These are phyloP conservation scores for Saccharomycopsis olivae DNA, from an alignment of 805 yeast species.

Conservation along the genomic window DNA sequence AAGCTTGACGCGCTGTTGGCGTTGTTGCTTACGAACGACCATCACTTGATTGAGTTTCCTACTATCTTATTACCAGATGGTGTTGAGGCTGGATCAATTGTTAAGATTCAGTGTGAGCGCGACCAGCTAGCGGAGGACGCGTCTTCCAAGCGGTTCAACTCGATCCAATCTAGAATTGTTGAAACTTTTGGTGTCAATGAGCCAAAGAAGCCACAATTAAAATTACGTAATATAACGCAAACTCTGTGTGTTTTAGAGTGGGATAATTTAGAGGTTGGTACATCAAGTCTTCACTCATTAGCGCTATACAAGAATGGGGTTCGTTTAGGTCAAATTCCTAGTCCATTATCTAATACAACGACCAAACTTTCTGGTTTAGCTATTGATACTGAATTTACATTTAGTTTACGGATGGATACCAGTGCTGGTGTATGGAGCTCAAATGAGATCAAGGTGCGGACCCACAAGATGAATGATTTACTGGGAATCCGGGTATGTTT, in stretches of 20 bases:
- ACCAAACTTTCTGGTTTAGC: conserved; percentile 89
- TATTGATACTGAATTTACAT: conserved; percentile 69
- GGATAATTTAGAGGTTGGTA: conserved; percentile 79
- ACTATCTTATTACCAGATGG: conserved; percentile 84
- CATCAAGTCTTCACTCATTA: conserved; percentile 67
- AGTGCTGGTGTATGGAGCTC: conserved; percentile 82
- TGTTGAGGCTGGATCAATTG: conserved; percentile 85
- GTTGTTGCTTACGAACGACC: conserved; percentile 78
- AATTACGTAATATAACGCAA: conserved; percentile 74
- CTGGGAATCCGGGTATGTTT: conserved; percentile 86
- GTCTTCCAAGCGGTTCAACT: conserved; percentile 48
- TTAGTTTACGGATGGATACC: conserved; percentile 73
- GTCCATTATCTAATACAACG: conserved; percentile 64
- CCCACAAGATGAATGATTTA: conserved; percentile 94
- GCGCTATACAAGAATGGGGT: conserved; percentile 65
- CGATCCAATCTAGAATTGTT: conserved; percentile 64
- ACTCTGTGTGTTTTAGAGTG: conserved; percentile 92
- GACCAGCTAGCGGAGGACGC: conserved; percentile 54
- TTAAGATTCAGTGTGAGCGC: conserved; percentile 73
- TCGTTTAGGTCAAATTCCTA: conserved; percentile 75
- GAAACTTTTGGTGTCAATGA: conserved; percentile 59
- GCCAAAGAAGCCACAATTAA: conserved; percentile 64
- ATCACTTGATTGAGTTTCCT: conserved; percentile 94
- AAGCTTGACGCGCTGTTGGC: conserved; percentile 94
- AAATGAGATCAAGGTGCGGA: conserved; percentile 54